These are phyloP conservation scores for Cladosporium sphaerospermum DNA, from an alignment of 2,329 filamentous ascomycete species.

Conservation along the genomic window DNA sequence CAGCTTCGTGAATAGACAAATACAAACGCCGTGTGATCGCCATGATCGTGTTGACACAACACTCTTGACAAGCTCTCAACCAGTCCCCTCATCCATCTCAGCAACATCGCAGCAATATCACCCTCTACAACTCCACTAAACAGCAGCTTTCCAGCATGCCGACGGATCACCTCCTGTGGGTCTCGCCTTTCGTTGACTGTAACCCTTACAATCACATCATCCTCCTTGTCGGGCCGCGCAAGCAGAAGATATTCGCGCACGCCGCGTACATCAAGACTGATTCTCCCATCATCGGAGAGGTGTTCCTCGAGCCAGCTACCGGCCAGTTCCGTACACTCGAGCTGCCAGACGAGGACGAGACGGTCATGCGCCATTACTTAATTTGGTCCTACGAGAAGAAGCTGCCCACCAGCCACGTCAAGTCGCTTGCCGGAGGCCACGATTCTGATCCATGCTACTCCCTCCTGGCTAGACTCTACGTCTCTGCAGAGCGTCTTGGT, in stretches of 20 bases:
- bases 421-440: not conserved
- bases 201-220: not conserved
- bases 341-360: slow-evolving; percentile 10
- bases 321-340: slow-evolving; percentile 14
- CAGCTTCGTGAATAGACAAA: too few species aligned
- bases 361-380: slow-evolving; percentile 14
- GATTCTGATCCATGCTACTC: not conserved
- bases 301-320: slow-evolving; percentile 13
- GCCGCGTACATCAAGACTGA: not conserved
- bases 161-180: too few species aligned
- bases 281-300: slow-evolving; percentile 13
- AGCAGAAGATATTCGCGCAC: not conserved
- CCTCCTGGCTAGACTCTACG: not conserved
- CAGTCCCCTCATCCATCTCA: too few species aligned
- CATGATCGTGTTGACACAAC: too few species aligned
- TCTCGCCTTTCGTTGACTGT: too few species aligned
- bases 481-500: not conserved
- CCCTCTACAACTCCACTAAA: too few species aligned
- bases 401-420: not conserved
- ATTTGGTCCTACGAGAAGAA: slow-evolving; percentile 17
- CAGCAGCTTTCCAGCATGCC: too few species aligned
- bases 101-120: too few species aligned
- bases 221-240: not conserved
- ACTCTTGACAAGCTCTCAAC: too few species aligned
- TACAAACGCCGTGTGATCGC: too few species aligned